phyloP scores from a whole-genome alignment of 1,284 basidiomycete species.

The Clitocybe nebularis region DNA sequence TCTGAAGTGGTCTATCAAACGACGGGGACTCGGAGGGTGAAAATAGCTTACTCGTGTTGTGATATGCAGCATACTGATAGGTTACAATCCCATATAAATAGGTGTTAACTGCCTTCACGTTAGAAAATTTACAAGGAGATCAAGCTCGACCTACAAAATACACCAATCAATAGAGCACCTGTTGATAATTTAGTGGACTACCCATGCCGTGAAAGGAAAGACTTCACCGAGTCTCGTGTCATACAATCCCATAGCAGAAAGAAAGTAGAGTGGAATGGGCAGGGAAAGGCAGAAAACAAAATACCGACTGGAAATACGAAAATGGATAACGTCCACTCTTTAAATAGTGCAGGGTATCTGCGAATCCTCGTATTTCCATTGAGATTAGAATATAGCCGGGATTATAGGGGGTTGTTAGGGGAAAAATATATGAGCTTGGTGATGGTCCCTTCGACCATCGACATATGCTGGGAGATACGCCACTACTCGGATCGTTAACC shows the following conservation, averaged over 20 bases:
- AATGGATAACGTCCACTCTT: no score
- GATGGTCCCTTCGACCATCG: no score
- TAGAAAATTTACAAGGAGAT: neutral
- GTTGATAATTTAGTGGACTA: no score
- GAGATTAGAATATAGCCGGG: no score
- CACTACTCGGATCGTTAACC: neutral
- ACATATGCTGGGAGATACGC: neutral
- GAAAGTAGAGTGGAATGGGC: neutral
- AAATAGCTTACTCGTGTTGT: slow-evolving; percentile 19
- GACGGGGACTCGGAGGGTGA: neutral
- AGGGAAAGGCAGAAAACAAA: neutral
- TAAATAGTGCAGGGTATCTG: no score
- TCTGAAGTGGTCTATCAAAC: slow-evolving; percentile 11
- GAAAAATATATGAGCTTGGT: no score
- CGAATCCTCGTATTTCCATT: no score
- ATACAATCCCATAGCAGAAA: slow-evolving; percentile 5
- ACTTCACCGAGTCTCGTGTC: slow-evolving; percentile 12
- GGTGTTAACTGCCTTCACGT: slow-evolving; percentile 23
- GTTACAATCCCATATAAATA: slow-evolving; percentile 27
- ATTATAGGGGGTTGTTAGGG: no score
- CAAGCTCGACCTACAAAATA: slow-evolving; percentile 15
- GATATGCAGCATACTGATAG: slow-evolving; percentile 22
- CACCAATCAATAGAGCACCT: slow-evolving; percentile 21
- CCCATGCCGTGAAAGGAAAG: no score
- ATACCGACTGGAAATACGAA: neutral